Evolutionary conservation across 2,329 filamentous ascomycete genomes (phyloP).

Genomic region (Trichoderma sp.): DNA sequence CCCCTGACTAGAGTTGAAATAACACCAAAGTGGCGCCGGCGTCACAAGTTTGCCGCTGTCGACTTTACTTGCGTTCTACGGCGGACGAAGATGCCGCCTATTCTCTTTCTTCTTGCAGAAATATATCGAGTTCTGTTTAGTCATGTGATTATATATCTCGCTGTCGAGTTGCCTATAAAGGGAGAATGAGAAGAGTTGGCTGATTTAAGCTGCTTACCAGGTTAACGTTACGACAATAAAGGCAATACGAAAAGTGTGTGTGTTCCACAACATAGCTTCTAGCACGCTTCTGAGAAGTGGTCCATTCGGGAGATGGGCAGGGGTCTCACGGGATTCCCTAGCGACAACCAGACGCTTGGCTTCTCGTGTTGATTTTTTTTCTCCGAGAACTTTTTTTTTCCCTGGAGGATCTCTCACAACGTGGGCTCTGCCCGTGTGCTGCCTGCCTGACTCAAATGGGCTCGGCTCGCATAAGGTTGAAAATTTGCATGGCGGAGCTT

Average conservation of each 20-base stretch:
- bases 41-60: background rate
- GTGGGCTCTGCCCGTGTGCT: background rate
- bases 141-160: background rate
- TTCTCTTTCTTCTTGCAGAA: background rate
- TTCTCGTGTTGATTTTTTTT: background rate
- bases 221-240: background rate
- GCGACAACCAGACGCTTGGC: background rate
- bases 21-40: conserved; percentile 6
- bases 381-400: background rate
- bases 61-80: background rate
- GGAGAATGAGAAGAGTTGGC: background rate
- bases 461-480: background rate
- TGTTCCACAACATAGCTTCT: background rate
- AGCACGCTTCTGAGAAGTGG: background rate
- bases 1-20: background rate
- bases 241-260: background rate
- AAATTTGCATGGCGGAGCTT: background rate
- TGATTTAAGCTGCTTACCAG: background rate
- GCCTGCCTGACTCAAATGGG: background rate
- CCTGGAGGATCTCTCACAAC: background rate
- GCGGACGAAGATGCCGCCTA: background rate
- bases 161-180: background rate
- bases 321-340: background rate
- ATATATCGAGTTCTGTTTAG: background rate
- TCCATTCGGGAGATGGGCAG: background rate